These are phyloP conservation scores for Colletotrichum musae DNA, from an alignment of 2,329 filamentous ascomycete species.

Conservation along the genomic window DNA sequence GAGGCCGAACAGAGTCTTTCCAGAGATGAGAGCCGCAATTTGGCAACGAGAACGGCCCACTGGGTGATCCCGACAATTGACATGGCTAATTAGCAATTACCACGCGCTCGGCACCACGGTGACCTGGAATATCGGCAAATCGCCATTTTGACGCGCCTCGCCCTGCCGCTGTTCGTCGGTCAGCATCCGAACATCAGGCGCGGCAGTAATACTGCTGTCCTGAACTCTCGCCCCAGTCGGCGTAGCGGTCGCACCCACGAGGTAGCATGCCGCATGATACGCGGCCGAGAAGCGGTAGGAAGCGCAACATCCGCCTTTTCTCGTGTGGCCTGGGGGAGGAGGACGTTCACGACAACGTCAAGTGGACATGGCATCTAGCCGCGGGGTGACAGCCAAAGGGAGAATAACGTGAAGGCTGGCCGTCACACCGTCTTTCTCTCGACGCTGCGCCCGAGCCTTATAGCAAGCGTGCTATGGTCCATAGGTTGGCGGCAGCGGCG, in stretches of 20 bases:
- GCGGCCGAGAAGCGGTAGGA: not conserved
- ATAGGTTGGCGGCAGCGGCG: slow-evolving; percentile 5
- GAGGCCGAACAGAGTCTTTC: not conserved
- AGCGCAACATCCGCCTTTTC: slow-evolving; percentile 27
- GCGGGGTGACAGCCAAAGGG: slow-evolving; percentile 20
- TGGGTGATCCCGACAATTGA: not conserved
- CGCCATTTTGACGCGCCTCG: not conserved
- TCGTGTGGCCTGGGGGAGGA: not conserved
- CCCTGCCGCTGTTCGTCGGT: slow-evolving; percentile 10
- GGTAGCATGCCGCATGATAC: no score
- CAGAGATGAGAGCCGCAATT: not conserved
- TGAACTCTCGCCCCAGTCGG: not conserved
- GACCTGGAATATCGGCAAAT: not conserved
- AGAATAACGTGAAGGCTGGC: slow-evolving; percentile 7
- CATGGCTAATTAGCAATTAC: not conserved
- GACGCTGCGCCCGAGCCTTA: slow-evolving; percentile 2
- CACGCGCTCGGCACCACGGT: not conserved
- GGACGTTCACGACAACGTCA: slow-evolving; percentile 3
- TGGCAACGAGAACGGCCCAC: slow-evolving; percentile 4
- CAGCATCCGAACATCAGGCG: slow-evolving; percentile 11
- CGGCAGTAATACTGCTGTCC: not conserved
- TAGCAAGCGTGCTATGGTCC: slow-evolving; percentile 2
- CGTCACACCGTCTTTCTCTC: slow-evolving; percentile 25
- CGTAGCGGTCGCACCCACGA: not conserved
- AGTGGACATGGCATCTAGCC: not conserved